Base-by-base conservation (phyloP, 805 yeast species). In the Deakozyma indianensis region DNA sequence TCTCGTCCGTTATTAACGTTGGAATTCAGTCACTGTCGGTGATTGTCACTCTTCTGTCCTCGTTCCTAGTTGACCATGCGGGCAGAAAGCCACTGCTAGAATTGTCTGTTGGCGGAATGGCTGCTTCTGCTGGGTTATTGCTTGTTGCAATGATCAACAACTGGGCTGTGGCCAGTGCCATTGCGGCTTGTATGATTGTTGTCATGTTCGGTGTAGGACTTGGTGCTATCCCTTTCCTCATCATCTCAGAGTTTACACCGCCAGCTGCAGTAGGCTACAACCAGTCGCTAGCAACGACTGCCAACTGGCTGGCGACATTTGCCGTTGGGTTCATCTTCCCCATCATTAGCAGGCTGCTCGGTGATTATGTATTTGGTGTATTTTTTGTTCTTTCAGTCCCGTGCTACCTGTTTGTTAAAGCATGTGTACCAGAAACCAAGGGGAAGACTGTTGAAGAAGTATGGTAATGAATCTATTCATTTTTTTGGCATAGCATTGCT, bases 221-320 rank as follows among this genome's bases (percentile, higher is more conserved):
- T 50, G 98, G 98, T 0, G 98, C 98, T 4, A 87, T 92, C 45
- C 98, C 98, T 38, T 90, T 92, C 64, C 65, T 90, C 52, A 64
- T 88, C 44, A 80, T 90, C 9, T 76, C 94, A 4, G 97, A 92
- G 59, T 78, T 90, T n/a, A 81, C 94, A 0, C 94, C 87, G 49
- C 65, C 73, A 1, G 76, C 78, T 48, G 90, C 90, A 1, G 78
- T 78, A 47, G 88, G 88, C 2, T 69, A 78, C 41, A 96, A 97
- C 0, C 98, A 92, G 63, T 80, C 95, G 58, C 81, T 84, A 69
- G 97, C 95, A 11, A 86, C 92, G 0, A 75, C 85, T 14, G 75
- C 84, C 66, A 92, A 90, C 60, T 90, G 96, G 96, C 53, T 84
- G 9, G 82, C 95, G 7, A 86, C 96, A 0, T 90, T 92, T 56